These are phyloP conservation scores for Pythium angustatum DNA, from an alignment of 352 stramenopile genomes.

Conservation along the genomic window DNA sequence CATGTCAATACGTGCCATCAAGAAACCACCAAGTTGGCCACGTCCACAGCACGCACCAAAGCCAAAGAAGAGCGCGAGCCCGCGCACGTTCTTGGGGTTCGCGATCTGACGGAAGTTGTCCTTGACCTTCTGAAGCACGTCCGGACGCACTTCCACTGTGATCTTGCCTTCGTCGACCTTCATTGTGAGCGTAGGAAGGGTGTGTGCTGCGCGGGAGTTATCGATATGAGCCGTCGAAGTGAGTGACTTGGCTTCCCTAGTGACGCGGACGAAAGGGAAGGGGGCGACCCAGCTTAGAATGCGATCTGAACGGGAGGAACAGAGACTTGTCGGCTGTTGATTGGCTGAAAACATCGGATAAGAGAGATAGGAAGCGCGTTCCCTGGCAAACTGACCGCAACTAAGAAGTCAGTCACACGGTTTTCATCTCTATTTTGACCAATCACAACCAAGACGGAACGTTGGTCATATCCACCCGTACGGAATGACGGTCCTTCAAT, in stretches of 20 bases:
- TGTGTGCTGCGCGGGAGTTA: too few relatives aligned
- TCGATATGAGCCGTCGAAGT: too few relatives aligned
- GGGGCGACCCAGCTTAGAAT: not conserved
- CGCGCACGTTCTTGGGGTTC: slow-evolving; percentile 76
- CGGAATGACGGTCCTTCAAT: slow-evolving; percentile 28
- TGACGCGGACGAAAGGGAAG: too few relatives aligned
- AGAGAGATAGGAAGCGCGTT: slow-evolving; percentile 13
- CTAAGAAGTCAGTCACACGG: not conserved
- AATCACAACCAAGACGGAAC: slow-evolving; percentile 1
- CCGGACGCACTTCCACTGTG: slow-evolving; percentile 61
- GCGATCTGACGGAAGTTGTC: slow-evolving; percentile 67
- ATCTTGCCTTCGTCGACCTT: slow-evolving; percentile 75
- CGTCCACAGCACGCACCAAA: slow-evolving; percentile 53
- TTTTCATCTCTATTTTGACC: slow-evolving; percentile 4
- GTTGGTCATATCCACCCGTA: slow-evolving; percentile 7
- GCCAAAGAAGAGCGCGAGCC: slow-evolving; percentile 81
- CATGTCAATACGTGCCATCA: not conserved
- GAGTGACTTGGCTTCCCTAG: slow-evolving; percentile 1
- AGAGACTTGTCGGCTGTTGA: slow-evolving; percentile 20
- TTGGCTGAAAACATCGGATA: slow-evolving; percentile 22
- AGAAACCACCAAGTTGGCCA: too few relatives aligned
- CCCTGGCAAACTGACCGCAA: not conserved
- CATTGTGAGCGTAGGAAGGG: too few relatives aligned
- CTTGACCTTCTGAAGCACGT: slow-evolving; percentile 64
- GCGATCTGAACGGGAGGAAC: slow-evolving; percentile 12